Percentiles rank a stretch among this genome's conserved stretches.
phyloP scores from a whole-genome alignment of 1,284 basidiomycete genomes.

The Ganoderma resinaceum region DNA sequence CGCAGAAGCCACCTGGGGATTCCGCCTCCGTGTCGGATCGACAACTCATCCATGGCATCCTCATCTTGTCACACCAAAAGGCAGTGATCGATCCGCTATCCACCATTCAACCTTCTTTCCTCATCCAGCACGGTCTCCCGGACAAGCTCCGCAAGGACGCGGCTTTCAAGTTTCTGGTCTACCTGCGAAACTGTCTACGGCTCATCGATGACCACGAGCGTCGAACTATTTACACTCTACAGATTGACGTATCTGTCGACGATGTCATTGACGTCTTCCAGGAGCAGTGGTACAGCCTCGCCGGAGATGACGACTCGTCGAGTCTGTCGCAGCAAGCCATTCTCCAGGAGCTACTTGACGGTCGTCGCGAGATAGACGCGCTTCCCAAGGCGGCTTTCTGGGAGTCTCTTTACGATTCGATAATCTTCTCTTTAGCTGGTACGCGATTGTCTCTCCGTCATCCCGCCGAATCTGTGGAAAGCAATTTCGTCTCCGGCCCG shows the following conservation, averaged over 20 bases:
- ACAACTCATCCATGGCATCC: conserved; percentile 52
- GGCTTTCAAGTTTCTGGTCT: conserved; percentile 74
- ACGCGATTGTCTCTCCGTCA: conserved; percentile 21
- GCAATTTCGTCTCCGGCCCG: conserved; percentile 32
- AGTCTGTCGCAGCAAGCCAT: conserved; percentile 30
- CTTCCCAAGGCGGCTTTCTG: not conserved
- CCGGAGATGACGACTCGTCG: conserved; percentile 35
- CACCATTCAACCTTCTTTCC: conserved; percentile 79
- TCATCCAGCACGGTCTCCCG: conserved; percentile 76
- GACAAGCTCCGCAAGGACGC: conserved; percentile 67
- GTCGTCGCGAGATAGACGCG: not conserved
- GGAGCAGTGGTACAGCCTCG: conserved; percentile 34
- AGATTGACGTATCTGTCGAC: conserved; percentile 29
- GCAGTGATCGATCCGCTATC: conserved; percentile 75
- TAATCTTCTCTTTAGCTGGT: conserved; percentile 15
- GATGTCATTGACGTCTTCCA: conserved; percentile 37
- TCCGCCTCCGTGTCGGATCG: conserved; percentile 22
- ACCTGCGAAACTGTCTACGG: conserved; percentile 67
- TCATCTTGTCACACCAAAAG: conserved; percentile 55
- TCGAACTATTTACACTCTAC: conserved; percentile 25
- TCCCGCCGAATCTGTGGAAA: conserved; percentile 19
- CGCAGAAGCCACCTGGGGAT: conserved; percentile 3
- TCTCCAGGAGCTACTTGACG: conserved; percentile 36
- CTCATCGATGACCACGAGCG: conserved; percentile 38
- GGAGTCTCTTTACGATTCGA: conserved; percentile 13